Conservation (phyloP, 2,329 filamentous ascomycete genomes). For the Xylariaceae sp. region DNA sequence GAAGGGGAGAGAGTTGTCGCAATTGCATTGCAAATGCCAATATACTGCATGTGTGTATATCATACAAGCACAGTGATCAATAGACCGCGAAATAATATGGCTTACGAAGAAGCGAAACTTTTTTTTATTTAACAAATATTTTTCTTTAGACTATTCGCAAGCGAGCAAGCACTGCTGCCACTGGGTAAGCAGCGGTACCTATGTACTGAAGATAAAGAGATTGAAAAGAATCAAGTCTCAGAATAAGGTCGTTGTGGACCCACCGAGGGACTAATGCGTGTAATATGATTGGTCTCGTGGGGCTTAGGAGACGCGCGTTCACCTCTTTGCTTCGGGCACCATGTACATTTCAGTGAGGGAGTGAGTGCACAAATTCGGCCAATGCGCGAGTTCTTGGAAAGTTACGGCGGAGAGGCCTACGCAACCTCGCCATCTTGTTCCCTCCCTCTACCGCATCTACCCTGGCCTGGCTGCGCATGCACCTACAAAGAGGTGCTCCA, state of each 20-base stretch:
- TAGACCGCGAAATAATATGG: too few relatives aligned
- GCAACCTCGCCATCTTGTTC: constrained; percentile 23
- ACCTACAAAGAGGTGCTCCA: constrained; percentile 11
- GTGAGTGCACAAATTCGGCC: constrained; percentile 1
- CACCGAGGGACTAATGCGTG: constrained; percentile 20
- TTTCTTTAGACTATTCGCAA: too few relatives aligned
- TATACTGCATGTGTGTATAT: too few relatives aligned
- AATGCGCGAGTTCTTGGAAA: constrained; percentile 11
- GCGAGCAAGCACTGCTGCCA: too few relatives aligned
- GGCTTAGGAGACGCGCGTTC: constrained; percentile 34
- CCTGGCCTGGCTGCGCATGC: constrained; percentile 2
- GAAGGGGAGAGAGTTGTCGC: background rate
- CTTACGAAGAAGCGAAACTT: too few relatives aligned
- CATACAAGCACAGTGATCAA: too few relatives aligned
- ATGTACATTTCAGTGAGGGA: constrained; percentile 15
- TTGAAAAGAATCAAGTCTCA: background rate
- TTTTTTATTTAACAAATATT: too few relatives aligned
- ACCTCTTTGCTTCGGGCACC: constrained; percentile 22
- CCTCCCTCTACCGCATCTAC: background rate
- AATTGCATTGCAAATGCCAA: too few relatives aligned
- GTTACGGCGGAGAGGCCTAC: constrained; percentile 26
- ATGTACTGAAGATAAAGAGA: background rate
- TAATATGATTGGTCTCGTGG: constrained; percentile 28
- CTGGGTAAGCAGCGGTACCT: too few relatives aligned
- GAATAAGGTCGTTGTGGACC: constrained; percentile 17